Base-by-base conservation (phyloP, 2,329 filamentous ascomycete species). In the Curvularia verruculosa region DNA sequence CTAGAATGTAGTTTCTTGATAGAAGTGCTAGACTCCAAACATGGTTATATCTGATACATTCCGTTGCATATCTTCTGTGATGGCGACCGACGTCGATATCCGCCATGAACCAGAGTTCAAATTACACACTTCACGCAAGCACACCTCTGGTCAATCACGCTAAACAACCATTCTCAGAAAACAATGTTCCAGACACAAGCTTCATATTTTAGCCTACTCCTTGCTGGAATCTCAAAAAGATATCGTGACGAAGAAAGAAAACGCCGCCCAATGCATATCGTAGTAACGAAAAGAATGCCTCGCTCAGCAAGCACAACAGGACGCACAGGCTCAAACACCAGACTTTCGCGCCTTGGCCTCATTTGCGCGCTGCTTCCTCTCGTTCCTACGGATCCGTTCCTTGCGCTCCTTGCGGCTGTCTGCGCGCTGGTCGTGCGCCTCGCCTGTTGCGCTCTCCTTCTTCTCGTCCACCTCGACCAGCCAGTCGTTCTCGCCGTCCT, bases 381-480 rank as follows among this genome's bases (percentile, higher is more conserved):
- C 77, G 49, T 80, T 78, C 62, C 78, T 70, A 67, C 72, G 74
- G 15, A 77, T 64, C 56, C 72, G 70, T 63, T 79, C 77, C 59
- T 77, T 84, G 75, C 86, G 84, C 65, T 86, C 85, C 72, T 85
- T 88, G 57, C 85, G 86, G 52, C 82, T 81, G 58, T 86, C 80
- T 59, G 81, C 85, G 63, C 85, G 85, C 56, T 67, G 66, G 63
- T 79, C 76, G 6, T 85, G 87, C 64, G 88, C 83, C 77, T 89
- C 85, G 61, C 78, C 80, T 37, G 80, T 83, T 79, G 91, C 88
- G 73, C 86, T 87, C 75, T 89, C 86, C 66, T 79, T 79, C 75
- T 82, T 81, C 64, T 89, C 86, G 73, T 96, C 89, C 52, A 99
- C 88, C 85, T 98, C 95, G 57, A 97, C 91, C 67, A 97, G 81